Evolutionary conservation across 306 rosid species (phyloP).

Genomic region (Pyrus betulifolia): DNA sequence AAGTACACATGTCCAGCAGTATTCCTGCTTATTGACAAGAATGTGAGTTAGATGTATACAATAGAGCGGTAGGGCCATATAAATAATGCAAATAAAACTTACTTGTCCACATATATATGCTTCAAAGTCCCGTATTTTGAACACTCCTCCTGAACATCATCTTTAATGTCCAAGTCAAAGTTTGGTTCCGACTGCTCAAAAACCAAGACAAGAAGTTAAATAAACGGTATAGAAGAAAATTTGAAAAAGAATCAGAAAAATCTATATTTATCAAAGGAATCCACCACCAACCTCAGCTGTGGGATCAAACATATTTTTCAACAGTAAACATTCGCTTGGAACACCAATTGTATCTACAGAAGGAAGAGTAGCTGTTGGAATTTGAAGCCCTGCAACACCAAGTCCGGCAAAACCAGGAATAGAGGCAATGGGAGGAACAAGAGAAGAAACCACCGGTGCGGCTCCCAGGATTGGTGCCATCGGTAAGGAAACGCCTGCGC

Average conservation of each 20-base stretch:
- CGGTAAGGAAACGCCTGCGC: conserved; percentile 38
- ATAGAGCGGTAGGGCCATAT: not conserved
- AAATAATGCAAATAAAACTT: conserved; percentile 22
- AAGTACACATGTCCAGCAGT: conserved; percentile 69
- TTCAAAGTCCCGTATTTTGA: conserved; percentile 65
- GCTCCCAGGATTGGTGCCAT: conserved; percentile 38
- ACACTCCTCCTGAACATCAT: conserved; percentile 89
- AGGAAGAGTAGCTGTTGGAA: conserved; percentile 35
- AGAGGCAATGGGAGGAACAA: conserved; percentile 40
- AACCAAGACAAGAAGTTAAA: not conserved
- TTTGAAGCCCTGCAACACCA: conserved; percentile 54
- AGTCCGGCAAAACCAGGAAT: conserved; percentile 47
- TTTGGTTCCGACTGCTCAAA: conserved; percentile 63
- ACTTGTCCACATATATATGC: conserved; percentile 81
- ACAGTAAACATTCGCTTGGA: conserved; percentile 82
- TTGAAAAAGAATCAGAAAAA: not conserved
- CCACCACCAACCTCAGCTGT: conserved; percentile 56
- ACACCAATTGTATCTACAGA: conserved; percentile 60
- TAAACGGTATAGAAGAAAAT: not conserved
- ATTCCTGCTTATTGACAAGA: conserved; percentile 42
- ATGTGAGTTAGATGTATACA: not conserved
- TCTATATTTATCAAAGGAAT: not conserved
- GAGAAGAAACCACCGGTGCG: conserved; percentile 26
- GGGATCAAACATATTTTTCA: conserved; percentile 94
- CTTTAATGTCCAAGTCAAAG: conserved; percentile 83